phyloP scores from a whole-genome alignment of 768 basidiomycete genomes.

The Lyophyllum shimeji region DNA sequence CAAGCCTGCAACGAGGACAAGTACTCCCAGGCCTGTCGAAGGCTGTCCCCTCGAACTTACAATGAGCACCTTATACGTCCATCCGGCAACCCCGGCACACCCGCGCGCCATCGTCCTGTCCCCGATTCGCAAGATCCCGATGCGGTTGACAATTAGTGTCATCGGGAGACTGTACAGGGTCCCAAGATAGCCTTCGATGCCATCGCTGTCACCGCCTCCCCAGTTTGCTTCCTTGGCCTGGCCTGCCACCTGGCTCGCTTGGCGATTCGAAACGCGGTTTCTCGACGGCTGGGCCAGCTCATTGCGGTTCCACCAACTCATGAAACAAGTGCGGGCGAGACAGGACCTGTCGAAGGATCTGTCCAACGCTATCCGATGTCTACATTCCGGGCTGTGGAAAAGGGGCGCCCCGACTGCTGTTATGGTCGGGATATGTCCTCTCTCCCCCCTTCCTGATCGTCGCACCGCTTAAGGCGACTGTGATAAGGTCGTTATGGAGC shows the following conservation, averaged over 20 bases:
- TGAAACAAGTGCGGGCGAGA: conserved; percentile 5
- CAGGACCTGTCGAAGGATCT: conserved; percentile 3
- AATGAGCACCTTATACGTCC: neutral
- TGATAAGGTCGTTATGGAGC: neutral
- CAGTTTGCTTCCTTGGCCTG: neutral
- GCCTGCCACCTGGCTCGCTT: neutral
- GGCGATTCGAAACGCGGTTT: conserved; percentile 7
- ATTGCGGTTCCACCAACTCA: no score
- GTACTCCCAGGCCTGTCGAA: conserved; percentile 1
- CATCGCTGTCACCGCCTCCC: conserved; percentile 2
- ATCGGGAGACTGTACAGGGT: no score
- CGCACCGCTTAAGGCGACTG: neutral
- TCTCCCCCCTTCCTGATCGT: neutral
- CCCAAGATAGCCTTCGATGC: no score
- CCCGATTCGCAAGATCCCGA: conserved; percentile 7
- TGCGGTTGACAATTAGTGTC: no score
- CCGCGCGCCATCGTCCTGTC: neutral
- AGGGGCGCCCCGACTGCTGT: neutral
- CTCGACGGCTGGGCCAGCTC: neutral
- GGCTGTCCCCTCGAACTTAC: neutral
- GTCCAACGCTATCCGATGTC: neutral
- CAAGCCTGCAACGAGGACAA: neutral
- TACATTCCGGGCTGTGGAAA: neutral
- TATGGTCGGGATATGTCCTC: no score
- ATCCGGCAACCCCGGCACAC: neutral